phyloP scores from a whole-genome alignment of 192 early-diverging fungal genomes.

The Neocallimastix lanati region DNA sequence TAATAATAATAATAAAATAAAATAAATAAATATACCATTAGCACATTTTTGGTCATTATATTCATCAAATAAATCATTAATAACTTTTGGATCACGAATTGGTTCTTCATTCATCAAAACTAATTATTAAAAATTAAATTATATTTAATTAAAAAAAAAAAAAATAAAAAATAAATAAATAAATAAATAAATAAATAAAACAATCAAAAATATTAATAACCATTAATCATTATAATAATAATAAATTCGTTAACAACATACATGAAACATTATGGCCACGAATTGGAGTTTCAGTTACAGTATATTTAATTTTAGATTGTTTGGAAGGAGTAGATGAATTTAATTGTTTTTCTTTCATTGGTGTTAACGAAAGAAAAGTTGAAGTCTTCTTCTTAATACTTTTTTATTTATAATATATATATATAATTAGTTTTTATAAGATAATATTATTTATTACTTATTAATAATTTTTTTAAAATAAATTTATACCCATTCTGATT shows the following conservation, averaged over 20 bases:
- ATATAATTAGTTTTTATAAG: neutral
- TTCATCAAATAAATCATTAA: neutral
- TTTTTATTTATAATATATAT: neutral
- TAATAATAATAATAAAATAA: too few species aligned
- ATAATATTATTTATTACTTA: too few species aligned
- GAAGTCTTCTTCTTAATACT: neutral
- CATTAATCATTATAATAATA: too few species aligned
- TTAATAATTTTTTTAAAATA: too few species aligned
- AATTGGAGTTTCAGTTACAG: neutral
- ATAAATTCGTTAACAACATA: too few species aligned
- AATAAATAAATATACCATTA: neutral
- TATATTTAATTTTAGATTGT: neutral
- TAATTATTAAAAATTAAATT: too few species aligned
- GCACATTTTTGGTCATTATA: neutral
- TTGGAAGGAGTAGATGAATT: neutral
- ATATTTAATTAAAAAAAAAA: too few species aligned
- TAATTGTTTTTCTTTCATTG: neutral
- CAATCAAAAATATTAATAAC: too few species aligned
- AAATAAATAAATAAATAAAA: too few species aligned
- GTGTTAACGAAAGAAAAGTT: neutral
- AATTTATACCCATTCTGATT: neutral
- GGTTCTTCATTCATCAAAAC: neutral
- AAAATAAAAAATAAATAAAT: too few species aligned
- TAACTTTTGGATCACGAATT: neutral
- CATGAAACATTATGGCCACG: neutral